These are phyloP conservation scores for Syzygium oleosum DNA, from an alignment of 345 rosid genomes.

Conservation along the genomic window DNA sequence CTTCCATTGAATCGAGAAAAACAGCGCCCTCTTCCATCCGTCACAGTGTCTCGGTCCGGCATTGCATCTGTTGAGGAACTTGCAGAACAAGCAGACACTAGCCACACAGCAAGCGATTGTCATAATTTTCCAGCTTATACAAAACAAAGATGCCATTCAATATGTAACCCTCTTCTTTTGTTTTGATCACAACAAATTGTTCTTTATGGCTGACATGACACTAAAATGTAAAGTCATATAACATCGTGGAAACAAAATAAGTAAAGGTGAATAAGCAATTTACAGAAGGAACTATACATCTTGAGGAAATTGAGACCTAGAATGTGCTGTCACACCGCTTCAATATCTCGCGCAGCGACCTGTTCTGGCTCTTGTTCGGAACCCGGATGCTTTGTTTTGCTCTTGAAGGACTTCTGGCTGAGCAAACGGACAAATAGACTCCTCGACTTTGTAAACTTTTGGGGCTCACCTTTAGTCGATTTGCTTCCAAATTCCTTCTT, in stretches of 20 bases:
- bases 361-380: constrained; percentile 41
- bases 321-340: constrained; percentile 17
- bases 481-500: constrained; percentile 26
- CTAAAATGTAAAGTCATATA: neutral
- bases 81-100: neutral
- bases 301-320: neutral
- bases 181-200: neutral
- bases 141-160: neutral
- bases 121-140: neutral
- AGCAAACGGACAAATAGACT: constrained; percentile 46
- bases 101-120: neutral
- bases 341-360: constrained; percentile 21
- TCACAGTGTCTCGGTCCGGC: neutral
- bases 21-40: neutral
- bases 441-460: constrained; percentile 34
- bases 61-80: neutral
- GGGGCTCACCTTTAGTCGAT: constrained; percentile 7
- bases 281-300: neutral
- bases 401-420: constrained; percentile 51
- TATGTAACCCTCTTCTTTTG: neutral
- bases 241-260: neutral
- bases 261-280: neutral
- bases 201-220: neutral
- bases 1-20: neutral
- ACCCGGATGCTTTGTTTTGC: constrained; percentile 35